Evolutionary conservation across 2,329 filamentous ascomycete species (phyloP), one percentile per base, ranked within the genome.

Genomic region (Penicillium hesseltinei): DNA sequence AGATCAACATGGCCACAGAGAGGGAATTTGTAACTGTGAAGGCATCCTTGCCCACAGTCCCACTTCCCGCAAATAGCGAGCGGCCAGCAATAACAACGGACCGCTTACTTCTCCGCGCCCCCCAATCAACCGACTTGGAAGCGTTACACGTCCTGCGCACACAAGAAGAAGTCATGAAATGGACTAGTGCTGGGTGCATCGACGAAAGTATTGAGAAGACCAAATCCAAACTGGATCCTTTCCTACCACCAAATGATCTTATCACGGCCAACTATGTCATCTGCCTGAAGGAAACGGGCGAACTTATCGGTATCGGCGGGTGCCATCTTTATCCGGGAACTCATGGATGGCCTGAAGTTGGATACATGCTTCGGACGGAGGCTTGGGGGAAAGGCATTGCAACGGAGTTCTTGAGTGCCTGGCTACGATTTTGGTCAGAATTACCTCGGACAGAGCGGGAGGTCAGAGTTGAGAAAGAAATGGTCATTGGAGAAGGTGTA

Each of bases 111-210:
- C 8, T 61, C 27, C 59, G 59, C 5, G 33, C 49, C 21, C 44
- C 51, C 36, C 44, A 39, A 54, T 6, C 56, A 50, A 54, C 35
- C 36, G 59, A 61, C 39, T 38, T 59, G 10, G 59, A 59, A 38
- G 56, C 56, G 25, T 29, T 61, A 31, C 46, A 59, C 23, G 25
- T 51, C 33, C 29, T 61, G 11, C 59, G 56, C 15, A 61, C 56
- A 17, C 59, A 59, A 54, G 25, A 51, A 54, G 52, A 56, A 50
- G 59, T 61, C 39, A 61, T 61, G 59, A 54, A 33, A 25, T 61
- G 59, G 59, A 61, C 59, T 3, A 43, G 4, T 2, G 46, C 45
- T 19, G 52, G 56, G 21, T 49, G 53, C 5, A 54, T 61, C 25
- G 59, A 61, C 25, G 35, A 52, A 19, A 55, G 36, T 8, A 53